A percentile compares a stretch with the other conserved stretches of the same genome.
Conservation (phyloP, 176 grass and related monocot genomes). For the Oryza officinalis region DNA sequence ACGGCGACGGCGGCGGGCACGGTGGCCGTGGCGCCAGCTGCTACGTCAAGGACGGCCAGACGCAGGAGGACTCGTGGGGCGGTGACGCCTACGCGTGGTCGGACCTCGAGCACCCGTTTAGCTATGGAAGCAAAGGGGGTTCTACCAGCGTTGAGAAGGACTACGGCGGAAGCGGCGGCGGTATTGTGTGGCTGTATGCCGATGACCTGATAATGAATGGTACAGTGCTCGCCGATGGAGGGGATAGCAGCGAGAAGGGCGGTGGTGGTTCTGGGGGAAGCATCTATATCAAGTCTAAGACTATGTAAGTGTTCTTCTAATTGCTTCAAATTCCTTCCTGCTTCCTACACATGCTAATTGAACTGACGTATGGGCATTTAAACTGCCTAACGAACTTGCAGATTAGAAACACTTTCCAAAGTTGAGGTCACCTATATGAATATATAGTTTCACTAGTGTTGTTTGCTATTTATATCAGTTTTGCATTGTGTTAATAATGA, state of each 20-base stretch:
- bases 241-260: constrained; percentile 66
- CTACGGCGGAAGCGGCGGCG: constrained; percentile 77
- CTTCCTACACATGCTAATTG: constrained; percentile 24
- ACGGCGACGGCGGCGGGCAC: constrained; percentile 89
- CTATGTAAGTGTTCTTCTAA: constrained; percentile 70
- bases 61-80: constrained; percentile 97
- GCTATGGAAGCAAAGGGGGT: constrained; percentile 86
- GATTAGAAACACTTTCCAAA: constrained; percentile 3
- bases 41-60: constrained; percentile 81
- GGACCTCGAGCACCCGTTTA: constrained; percentile 64
- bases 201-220: constrained; percentile 77
- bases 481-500: constrained; percentile 10
- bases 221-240: constrained; percentile 69
- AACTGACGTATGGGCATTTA: not conserved
- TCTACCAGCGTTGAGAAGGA: constrained; percentile 92
- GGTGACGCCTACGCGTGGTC: constrained; percentile 92
- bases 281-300: constrained; percentile 66
- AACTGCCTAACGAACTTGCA: constrained; percentile 28
- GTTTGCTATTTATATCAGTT: not conserved
- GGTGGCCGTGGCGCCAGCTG: constrained; percentile 92
- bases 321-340: constrained; percentile 21
- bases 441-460: not conserved
- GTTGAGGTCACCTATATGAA: not conserved
- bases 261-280: constrained; percentile 94
- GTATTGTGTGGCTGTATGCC: constrained; percentile 75